Conservation (phyloP, 495 filamentous ascomycete genomes). For the Tuber magnatum region DNA sequence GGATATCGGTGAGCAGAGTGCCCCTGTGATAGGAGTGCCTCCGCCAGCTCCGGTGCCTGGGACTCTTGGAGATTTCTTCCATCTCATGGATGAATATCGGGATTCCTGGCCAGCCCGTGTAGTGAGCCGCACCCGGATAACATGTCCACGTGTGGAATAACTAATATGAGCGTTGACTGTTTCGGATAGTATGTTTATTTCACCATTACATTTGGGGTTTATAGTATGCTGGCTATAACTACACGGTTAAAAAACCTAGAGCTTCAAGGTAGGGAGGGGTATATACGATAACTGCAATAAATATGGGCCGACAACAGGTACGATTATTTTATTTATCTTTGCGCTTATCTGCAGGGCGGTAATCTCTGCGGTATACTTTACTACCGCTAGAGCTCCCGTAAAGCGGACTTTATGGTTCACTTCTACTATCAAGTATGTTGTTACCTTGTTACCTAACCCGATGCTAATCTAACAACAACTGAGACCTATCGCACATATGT, state of each 20-base stretch:
- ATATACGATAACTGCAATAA: not conserved
- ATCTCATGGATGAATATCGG: not conserved
- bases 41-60: not conserved
- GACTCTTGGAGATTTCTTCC: not conserved
- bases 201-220: not conserved
- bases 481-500: slow-evolving; percentile 4
- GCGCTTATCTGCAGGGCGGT: slow-evolving; percentile 63
- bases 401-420: slow-evolving; percentile 90
- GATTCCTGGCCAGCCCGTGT: not conserved
- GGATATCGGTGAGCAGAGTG: not conserved
- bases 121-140: not conserved
- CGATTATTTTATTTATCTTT: slow-evolving; percentile 74
- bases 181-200: not conserved
- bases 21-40: not conserved
- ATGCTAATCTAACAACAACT: not conserved
- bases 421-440: slow-evolving; percentile 52
- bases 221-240: not conserved
- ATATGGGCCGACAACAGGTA: slow-evolving; percentile 50
- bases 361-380: slow-evolving; percentile 68
- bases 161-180: not conserved
- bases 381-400: slow-evolving; percentile 69
- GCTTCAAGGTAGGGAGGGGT: not conserved
- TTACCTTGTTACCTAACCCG: not conserved
- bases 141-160: not conserved
- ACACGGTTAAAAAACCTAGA: not conserved